Percentiles rank a stretch among this genome's conserved stretches.
phyloP scores from a whole-genome alignment of 2,329 filamentous ascomycete species.

The Trichoderma koningii region DNA sequence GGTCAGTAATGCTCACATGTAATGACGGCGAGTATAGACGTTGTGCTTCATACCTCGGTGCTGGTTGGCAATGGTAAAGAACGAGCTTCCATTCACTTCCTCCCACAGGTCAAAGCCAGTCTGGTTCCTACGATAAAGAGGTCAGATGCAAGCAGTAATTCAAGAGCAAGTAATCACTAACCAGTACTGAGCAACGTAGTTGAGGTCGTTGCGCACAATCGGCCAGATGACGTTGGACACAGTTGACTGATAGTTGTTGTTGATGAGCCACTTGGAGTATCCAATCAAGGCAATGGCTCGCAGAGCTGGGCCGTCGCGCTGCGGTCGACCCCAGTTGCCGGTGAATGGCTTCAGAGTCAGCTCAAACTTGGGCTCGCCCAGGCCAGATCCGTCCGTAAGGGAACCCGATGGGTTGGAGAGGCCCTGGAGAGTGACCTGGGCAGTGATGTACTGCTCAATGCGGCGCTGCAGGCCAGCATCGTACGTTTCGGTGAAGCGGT shows the following conservation, averaged over 20 bases:
- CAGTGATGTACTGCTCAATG: constrained; percentile 68
- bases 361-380: constrained; percentile 75
- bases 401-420: constrained; percentile 70
- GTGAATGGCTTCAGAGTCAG: constrained; percentile 65
- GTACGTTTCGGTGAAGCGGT: constrained; percentile 63
- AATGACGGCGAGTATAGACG: neutral
- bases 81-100: constrained; percentile 73
- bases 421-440: constrained; percentile 67
- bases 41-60: constrained; percentile 58
- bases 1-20: constrained; percentile 1
- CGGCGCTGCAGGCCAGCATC: constrained; percentile 58
- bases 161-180: constrained; percentile 31
- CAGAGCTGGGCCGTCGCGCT: constrained; percentile 77
- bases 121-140: constrained; percentile 46
- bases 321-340: constrained; percentile 72
- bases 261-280: constrained; percentile 72
- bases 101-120: constrained; percentile 81
- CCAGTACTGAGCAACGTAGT: constrained; percentile 75
- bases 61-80: constrained; percentile 73
- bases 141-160: constrained; percentile 2
- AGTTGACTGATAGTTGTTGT: constrained; percentile 62
- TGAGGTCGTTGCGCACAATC: constrained; percentile 72
- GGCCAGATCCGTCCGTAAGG: constrained; percentile 52
- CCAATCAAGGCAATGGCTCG: constrained; percentile 71
- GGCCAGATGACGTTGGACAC: constrained; percentile 67